Evolutionary conservation across 352 stramenopile species (phyloP).

Genomic region (Pythium brassicae): DNA sequence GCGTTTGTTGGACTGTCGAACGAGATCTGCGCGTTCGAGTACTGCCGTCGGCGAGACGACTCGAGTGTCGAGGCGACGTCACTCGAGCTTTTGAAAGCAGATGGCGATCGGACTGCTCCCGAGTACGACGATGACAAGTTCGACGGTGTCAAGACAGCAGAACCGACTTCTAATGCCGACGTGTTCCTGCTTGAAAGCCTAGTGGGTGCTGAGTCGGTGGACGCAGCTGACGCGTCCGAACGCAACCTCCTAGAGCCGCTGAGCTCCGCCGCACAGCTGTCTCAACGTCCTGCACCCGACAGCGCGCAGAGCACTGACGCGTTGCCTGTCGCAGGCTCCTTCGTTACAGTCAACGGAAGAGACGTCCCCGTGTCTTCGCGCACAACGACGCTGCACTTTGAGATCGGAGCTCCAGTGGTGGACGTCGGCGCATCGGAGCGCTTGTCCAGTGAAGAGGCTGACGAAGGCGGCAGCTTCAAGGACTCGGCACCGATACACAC

Average conservation of each 20-base stretch:
- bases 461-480: no score
- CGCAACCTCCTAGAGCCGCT: neutral
- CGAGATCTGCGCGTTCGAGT: slow-evolving; percentile 28
- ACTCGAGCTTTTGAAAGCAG: no score
- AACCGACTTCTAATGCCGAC: neutral
- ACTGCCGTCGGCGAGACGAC: neutral
- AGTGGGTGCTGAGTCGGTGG: neutral
- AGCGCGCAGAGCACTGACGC: neutral
- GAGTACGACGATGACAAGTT: no score
- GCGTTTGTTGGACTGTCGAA: slow-evolving; percentile 30
- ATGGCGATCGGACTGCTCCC: no score
- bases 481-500: no score
- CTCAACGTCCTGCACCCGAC: neutral
- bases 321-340: neutral
- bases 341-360: neutral
- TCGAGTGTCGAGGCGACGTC: no score
- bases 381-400: neutral
- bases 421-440: neutral
- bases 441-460: no score
- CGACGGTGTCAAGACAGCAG: neutral
- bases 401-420: neutral
- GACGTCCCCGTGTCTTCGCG: neutral
- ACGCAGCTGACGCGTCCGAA: neutral
- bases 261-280: neutral
- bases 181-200: neutral